Percentiles rank a stretch among this genome's conserved stretches.
These are phyloP conservation scores for Scedosporium minutisporum DNA, from an alignment of 2,329 filamentous ascomycete genomes.

Conservation along the genomic window DNA sequence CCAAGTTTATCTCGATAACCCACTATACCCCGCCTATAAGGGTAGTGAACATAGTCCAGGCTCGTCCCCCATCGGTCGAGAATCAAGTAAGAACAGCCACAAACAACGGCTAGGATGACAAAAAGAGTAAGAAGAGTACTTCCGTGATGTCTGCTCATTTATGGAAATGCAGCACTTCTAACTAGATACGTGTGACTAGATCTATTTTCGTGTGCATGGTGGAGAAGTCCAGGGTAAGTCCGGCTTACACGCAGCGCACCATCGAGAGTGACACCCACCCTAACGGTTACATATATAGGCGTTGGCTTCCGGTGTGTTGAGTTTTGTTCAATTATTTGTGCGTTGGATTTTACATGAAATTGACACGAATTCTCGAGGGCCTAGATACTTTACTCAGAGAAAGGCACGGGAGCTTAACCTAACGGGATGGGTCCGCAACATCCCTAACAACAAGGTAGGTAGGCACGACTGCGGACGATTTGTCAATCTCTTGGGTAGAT, in stretches of 20 bases:
- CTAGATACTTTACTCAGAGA: slow-evolving; percentile 44
- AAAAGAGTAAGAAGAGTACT: slow-evolving; percentile 21
- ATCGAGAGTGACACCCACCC: background rate
- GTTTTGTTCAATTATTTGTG: background rate
- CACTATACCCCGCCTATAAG: background rate
- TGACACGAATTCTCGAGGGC: background rate
- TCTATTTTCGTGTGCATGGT: slow-evolving; percentile 57
- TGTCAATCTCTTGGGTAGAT: too few species aligned
- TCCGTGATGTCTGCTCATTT: too few species aligned
- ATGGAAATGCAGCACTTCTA: background rate
- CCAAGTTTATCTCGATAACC: background rate
- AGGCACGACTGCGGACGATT: background rate
- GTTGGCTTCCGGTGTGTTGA: slow-evolving; percentile 42
- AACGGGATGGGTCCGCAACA: slow-evolving; percentile 55
- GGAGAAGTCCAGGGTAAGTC: slow-evolving; percentile 52
- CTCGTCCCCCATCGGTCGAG: background rate
- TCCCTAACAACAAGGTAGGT: slow-evolving; percentile 41
- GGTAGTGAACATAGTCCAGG: background rate
- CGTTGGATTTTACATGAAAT: background rate
- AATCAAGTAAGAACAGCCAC: background rate
- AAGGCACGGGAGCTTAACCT: slow-evolving; percentile 39
- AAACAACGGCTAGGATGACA: slow-evolving; percentile 16
- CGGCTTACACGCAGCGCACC: background rate
- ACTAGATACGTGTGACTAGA: slow-evolving; percentile 23
- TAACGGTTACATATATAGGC: slow-evolving; percentile 25